A percentile compares a stretch with the other conserved stretches of the same genome.
These are phyloP conservation scores for Nicotiana attenuata DNA, from an alignment of 257 asterid species.

Conservation along the genomic window DNA sequence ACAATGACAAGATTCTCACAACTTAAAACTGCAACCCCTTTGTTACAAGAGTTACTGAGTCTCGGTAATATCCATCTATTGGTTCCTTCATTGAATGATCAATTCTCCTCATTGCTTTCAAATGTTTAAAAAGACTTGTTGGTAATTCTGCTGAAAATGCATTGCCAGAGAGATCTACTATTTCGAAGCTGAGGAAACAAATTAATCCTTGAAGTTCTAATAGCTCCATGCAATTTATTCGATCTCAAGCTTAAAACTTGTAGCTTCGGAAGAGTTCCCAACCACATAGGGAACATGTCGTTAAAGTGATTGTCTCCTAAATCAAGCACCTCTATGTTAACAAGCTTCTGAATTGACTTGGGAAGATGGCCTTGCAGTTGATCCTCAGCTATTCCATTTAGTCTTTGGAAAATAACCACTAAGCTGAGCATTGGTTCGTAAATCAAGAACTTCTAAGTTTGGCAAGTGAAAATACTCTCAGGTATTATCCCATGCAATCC, in stretches of 20 bases:
- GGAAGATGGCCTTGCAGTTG: constrained; percentile 21
- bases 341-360: constrained; percentile 18
- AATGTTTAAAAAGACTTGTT: neutral
- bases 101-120: neutral
- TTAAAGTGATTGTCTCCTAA: too few species aligned
- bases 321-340: neutral
- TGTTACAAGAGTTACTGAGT: neutral
- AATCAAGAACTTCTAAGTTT: neutral
- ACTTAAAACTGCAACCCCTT: neutral
- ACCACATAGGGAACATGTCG: too few species aligned
- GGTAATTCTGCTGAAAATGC: neutral
- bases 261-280: too few species aligned
- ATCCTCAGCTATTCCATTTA: neutral
- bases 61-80: neutral
- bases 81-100: neutral
- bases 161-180: neutral
- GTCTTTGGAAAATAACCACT: constrained; percentile 3
- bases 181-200: neutral
- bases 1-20: neutral
- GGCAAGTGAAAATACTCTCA: neutral
- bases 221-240: too few species aligned
- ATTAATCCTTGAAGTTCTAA: neutral
- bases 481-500: constrained; percentile 6
- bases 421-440: neutral
- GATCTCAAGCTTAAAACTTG: too few species aligned